Base-by-base conservation (phyloP, 208 protist species). In the Porcisia deanei region DNA sequence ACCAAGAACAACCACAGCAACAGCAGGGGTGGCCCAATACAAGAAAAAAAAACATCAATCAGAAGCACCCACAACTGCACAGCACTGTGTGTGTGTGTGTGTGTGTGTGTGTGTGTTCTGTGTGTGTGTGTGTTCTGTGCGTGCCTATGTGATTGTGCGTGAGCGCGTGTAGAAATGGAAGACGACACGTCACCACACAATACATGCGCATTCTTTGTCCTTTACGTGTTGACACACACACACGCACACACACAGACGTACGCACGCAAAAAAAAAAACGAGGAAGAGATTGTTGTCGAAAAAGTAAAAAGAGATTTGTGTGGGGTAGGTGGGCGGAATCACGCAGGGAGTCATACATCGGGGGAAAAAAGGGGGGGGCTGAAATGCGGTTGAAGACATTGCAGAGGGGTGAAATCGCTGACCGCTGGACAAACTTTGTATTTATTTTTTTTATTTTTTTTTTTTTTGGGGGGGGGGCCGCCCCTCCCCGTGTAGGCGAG, bases 221-320 rank as follows among this genome's bases (percentile, higher is more conserved):
- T 12, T 37, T 2, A n/a, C 57, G 14, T 30, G 25, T 30, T 20
- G 7, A 60, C 57, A n/a, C 57, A 60, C 57, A 60, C 7, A 3
- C 57, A 60, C 57, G 1, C 7, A 60, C 16, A 25, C 57, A 60
- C 16, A 60, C 0, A 30, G 45, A 55, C 30, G 9, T 45, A 7
- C 43, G 63, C 58, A 49, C 59, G 39, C 9, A 66, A 54, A 53
- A 49, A 34, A 47, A 73, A n/a, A 63, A 53, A 52, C 49, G 69
- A 65, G n/a, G 53, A 58, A 68, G 68, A 58, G 10, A 43, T 61
- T 53, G 10, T 41, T 34, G 49, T 30, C 30, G 14, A 71, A 66
- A 16, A 16, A 41, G 22, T 57, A 2, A 66, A 20, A 4, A 1
- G 47, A 52, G 47, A 52, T 14, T 0, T 12, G 47, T 52, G 47